phyloP scores from a whole-genome alignment of 2,329 filamentous ascomycete species.

The Stachybotrys chlorohalonatus region DNA sequence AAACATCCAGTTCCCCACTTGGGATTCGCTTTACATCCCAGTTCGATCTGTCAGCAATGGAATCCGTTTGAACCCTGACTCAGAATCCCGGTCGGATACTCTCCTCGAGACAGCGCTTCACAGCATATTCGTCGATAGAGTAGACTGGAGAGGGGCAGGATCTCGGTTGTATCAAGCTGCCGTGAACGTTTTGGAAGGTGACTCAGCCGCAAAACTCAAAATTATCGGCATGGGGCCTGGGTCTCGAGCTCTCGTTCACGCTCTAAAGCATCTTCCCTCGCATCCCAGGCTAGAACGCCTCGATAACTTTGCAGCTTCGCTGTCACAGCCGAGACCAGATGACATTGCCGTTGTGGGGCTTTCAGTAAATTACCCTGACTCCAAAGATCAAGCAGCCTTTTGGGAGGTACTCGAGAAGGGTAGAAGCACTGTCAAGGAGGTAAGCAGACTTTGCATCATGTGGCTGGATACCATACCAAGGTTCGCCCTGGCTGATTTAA shows the following conservation, averaged over 20 bases:
- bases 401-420: neutral
- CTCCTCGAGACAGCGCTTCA: constrained; percentile 1
- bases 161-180: neutral
- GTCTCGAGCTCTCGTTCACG: neutral
- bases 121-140: constrained; percentile 1
- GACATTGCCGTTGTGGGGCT: neutral
- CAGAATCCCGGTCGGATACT: neutral
- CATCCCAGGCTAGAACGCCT: neutral
- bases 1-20: neutral
- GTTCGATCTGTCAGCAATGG: neutral
- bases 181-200: neutral
- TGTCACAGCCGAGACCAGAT: constrained; percentile 1
- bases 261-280: neutral
- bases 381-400: neutral
- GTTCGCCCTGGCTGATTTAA: no score
- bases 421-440: constrained; percentile 1
- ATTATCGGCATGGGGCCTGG: constrained; percentile 1
- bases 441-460: neutral
- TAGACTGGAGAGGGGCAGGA: neutral
- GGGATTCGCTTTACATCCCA: constrained; percentile 1
- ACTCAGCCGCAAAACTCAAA: neutral
- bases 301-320: neutral
- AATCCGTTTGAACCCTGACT: neutral
- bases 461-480: no score
- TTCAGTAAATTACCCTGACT: neutral